These are phyloP conservation scores for Annulohypoxylon moriforme DNA, from an alignment of 495 filamentous ascomycete genomes.

Conservation along the genomic window DNA sequence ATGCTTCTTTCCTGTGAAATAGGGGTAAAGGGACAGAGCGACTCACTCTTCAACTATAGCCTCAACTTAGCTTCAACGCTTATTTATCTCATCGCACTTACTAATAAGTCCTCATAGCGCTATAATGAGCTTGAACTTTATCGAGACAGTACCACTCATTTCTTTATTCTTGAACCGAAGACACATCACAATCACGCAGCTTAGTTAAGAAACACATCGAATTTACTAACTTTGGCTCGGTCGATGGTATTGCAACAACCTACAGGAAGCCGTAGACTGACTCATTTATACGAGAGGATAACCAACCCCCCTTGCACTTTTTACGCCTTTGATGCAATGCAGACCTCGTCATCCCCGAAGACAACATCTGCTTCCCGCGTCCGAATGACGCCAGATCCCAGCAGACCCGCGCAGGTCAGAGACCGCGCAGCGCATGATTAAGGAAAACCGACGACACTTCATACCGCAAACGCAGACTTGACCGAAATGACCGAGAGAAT, in stretches of 20 bases:
- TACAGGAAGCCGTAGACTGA: conserved; percentile 19
- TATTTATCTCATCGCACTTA: no score
- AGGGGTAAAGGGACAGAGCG: background rate
- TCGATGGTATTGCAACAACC: conserved; percentile 24
- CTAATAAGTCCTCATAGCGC: no score
- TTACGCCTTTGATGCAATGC: conserved; percentile 57
- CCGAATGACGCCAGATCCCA: conserved; percentile 52
- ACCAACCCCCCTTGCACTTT: conserved; percentile 40
- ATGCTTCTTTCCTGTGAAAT: background rate
- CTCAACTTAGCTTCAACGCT: no score
- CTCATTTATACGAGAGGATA: conserved; percentile 31
- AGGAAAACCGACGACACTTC: conserved; percentile 26
- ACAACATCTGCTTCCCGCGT: conserved; percentile 53
- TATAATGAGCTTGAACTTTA: no score
- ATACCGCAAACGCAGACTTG: conserved; percentile 22
- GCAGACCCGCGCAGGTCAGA: conserved; percentile 57
- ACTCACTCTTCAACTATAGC: background rate
- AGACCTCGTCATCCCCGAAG: conserved; percentile 60
- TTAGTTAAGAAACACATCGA: background rate
- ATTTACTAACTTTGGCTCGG: conserved; percentile 1
- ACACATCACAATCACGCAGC: background rate
- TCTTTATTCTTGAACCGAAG: background rate
- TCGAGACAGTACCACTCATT: no score
- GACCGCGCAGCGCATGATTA: conserved; percentile 38
- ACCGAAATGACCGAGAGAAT: conserved; percentile 41